Base-by-base conservation (phyloP, 2,329 filamentous ascomycete species). In the Trichoderma sp. region DNA sequence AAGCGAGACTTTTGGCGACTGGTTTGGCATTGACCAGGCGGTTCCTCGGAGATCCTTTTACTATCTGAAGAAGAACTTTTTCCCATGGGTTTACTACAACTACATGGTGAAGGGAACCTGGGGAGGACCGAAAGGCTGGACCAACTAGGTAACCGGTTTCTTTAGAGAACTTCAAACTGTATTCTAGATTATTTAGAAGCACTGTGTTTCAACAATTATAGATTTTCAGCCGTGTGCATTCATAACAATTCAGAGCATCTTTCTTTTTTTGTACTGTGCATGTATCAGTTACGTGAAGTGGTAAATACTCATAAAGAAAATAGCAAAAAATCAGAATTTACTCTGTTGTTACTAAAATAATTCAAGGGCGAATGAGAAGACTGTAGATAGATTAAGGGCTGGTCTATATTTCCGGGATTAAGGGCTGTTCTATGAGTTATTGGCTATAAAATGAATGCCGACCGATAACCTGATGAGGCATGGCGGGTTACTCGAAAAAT, bases 31-130 rank as follows among this genome's bases (percentile, higher is more conserved):
- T 7, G 86, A 89, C 71, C 87, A 90, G 75, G 82, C 75, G 0
- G 76, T 77, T 10, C 87, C 87, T 2, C 81, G 86, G 4, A 81
- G 83, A 4, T 78, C 83, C 0, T 90, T 90, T 73, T 90, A 87
- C 71, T 79, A 89, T 71, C 71, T 90, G 53, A 90, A 90, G 80
- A 89, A 87, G 78, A 84, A 89, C 73, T 90, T 90, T 72, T 90
- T 90, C 77, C 87, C 87, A 0, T 89, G 87, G 87, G 87, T 90
- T 3, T 89, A 89, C 76, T 83, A 81, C 64, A 83, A 85, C 42
- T 82, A 81, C 42, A 84, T 88, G 82, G 82, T 89, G 7, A 89
- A 87, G 77, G 87, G 87, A 6, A 85, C 80, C 8, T 89, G 87
- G 87, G 86, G 80, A 25, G 87, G 87, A 6, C 85, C 87, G 0